Base-by-base conservation (phyloP, 805 yeast species). In the Scheffersomyces lignosus region DNA sequence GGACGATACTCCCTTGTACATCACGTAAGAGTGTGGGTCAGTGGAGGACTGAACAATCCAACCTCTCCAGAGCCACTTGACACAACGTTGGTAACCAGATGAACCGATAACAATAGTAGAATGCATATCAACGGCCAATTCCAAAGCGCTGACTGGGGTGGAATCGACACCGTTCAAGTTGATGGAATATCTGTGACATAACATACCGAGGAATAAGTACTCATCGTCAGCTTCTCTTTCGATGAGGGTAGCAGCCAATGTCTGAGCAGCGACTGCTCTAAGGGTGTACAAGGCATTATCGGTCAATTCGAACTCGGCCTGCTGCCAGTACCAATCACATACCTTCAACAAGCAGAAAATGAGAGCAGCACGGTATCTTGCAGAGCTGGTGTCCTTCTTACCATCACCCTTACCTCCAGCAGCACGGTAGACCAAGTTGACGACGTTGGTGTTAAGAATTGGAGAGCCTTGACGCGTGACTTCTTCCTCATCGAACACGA, bases 1-100 rank as follows among this genome's bases (percentile, higher is more conserved):
- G 16, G 80, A 77, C 1, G 79, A 70, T 10, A 81, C 75, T 0
- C 79, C 80, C 43, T 71, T 75, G 57, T 83, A 87, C 38, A 81
- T 52, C 17, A 78, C 81, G 49, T 83, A 88, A 12, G 80, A 78
- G 16, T 76, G 72, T 4, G 93, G 87, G 53, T 87, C 87, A 10
- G 57, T 59, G 9, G 80, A 77, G 15, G 83, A 76, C 60, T 87
- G 96, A 34, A 85, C 73, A 44, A 88, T 85, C 95, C 96, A 87
- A 18, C 96, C 96, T 38, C 90, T 69, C 96, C 96, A 88, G 33
- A 88, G 60, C 95, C 96, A 88, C 47, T 82, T 80, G 51, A 87
- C 74, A 63, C 96, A 87, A 36, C 95, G 66, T 60, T 88, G 96
- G 58, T 79, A 88, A 0, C 96, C 96, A 6, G 83, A 66, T 0